Base-by-base conservation (phyloP, 1,139 yeast genomes). In the Ogataea hybrid region DNA sequence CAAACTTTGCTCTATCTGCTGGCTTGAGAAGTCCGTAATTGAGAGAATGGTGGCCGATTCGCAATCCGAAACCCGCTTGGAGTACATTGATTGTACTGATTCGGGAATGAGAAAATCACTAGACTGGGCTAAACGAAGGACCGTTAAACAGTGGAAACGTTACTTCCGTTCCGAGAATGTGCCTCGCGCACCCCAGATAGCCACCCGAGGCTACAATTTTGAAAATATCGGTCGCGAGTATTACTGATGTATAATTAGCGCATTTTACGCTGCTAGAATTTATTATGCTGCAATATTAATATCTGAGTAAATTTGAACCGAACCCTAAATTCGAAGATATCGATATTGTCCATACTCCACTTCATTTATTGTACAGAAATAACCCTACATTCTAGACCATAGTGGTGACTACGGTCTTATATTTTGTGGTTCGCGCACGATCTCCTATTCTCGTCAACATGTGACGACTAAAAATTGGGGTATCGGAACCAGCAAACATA, bases 81-180 rank as follows among this genome's bases (percentile, higher is more conserved):
- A 42, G n/a, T 41, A 39, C 25, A 40, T 78, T 22, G 76, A 77
- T 52, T 68, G 78, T 41, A 63, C 72, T 2, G 71, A 77, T 50
- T 75, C 81, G 1, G 86, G 86, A 1, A 79, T 79, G 84, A 65
- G 70, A 41, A 73, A 76, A 48, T 69, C 70, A 35, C 62, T 76
- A 25, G 69, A 60, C n/a, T 80, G 86, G 84, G 82, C 82, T 0
- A 58, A 58, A 39, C 46, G 48, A 12, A 49, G 61, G 2, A 35
- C 43, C 5, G 42, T 49, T 1, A 43, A 43, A 4, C 63, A 63
- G 10, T 59, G 67, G 62, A 42, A 46, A 21, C 32, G 38, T 6
- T 57, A 44, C 42, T 48, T 57, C 12, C 44, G 38, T 15, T 32
- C 23, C 6, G 47, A 43, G 25, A 35, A 18, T 3, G 30, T 11